Conservation (phyloP, 805 yeast genomes). For the Kurtzmaniella fragi region DNA sequence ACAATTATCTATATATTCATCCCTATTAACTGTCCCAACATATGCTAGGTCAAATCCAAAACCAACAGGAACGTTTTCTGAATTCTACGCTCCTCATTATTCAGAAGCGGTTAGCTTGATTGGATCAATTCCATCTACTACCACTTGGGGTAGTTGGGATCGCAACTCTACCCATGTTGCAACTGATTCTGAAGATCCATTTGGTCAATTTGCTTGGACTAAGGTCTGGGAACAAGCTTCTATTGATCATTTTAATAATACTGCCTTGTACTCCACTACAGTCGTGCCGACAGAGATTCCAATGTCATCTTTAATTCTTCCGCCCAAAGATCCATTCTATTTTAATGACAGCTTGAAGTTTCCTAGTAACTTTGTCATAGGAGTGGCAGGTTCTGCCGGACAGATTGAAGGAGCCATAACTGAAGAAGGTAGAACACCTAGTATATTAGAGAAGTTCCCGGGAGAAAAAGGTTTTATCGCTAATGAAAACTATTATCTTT, state of each 20-base stretch:
- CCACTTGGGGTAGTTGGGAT: constrained; percentile 15
- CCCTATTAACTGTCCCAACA: too few relatives aligned
- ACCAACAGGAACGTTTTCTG: constrained; percentile 4
- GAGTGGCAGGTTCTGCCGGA: constrained; percentile 29
- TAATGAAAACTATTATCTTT: constrained; percentile 25
- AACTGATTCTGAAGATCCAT: constrained; percentile 16
- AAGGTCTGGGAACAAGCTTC: constrained; percentile 11
- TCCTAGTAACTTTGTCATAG: constrained; percentile 15
- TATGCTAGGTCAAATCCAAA: constrained; percentile 4
- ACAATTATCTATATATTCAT: too few relatives aligned
- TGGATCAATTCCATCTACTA: constrained; percentile 10
- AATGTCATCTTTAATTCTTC: constrained; percentile 7
- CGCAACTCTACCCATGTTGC: constrained; percentile 7
- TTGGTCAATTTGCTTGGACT: constrained; percentile 17
- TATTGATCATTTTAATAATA: constrained; percentile 10
- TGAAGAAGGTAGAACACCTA: constrained; percentile 27
- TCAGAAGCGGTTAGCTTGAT: constrained; percentile 1
- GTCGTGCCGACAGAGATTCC: constrained; percentile 16
- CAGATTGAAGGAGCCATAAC: constrained; percentile 33
- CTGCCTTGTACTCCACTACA: constrained; percentile 10
- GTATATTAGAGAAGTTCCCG: constrained; percentile 21
- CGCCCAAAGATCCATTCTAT: constrained; percentile 14
- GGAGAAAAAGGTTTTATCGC: constrained; percentile 18
- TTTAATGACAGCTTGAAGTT: constrained; percentile 11
- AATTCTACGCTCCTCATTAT: constrained; percentile 5